Base-by-base conservation (phyloP, 176 grass and related monocot species). In the Panicum miliaceum region DNA sequence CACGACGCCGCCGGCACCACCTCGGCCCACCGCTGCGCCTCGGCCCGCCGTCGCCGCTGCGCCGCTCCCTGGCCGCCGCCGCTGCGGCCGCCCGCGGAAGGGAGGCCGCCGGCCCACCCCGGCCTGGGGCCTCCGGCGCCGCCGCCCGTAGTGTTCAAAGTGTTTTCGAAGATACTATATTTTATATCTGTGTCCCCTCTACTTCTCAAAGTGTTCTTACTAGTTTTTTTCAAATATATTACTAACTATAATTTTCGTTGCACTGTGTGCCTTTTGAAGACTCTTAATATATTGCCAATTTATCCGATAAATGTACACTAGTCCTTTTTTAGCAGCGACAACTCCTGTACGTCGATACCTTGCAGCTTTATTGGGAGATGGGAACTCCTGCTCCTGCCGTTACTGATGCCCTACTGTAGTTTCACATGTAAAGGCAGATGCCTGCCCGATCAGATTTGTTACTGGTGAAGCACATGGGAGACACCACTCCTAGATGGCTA, bases 331-430 rank as follows among this genome's bases (percentile, higher is more conserved):
- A n/a, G 7, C 53, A 57, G 53, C 20, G 22, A 73, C 45, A 51
- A 73, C 70, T 73, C 70, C 70, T 73, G 19, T 73, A 32, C 45
- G 6, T 50, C 12, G 14, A 26, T 29, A 0, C 43, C 70, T 16
- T 71, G 19, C 23, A 32, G 45, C 70, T 73, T 73, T 73, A 32
- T 51, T 50, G 70, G 70, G n/a, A 73, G 68, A 11, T 46, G 41
- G 41, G 68, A 71, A 73, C 70, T 73, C 25, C 45, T 50, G 70
- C 70, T 48, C 68, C 69, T 0, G 3, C 41, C 3, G 29, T 1
- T 60, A 48, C n/a, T 48, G n/a, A 26, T 71, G 68, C 42, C n/a
- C 68, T 51, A 72, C 45, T 50, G 68, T 73, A 10, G 26, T 50
- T 46, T 29, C 69, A 50, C 69, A 29, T 23, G 69, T 8, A 61